phyloP scores from a whole-genome alignment of 495 filamentous ascomycete species.

The Zalerion maritima region DNA sequence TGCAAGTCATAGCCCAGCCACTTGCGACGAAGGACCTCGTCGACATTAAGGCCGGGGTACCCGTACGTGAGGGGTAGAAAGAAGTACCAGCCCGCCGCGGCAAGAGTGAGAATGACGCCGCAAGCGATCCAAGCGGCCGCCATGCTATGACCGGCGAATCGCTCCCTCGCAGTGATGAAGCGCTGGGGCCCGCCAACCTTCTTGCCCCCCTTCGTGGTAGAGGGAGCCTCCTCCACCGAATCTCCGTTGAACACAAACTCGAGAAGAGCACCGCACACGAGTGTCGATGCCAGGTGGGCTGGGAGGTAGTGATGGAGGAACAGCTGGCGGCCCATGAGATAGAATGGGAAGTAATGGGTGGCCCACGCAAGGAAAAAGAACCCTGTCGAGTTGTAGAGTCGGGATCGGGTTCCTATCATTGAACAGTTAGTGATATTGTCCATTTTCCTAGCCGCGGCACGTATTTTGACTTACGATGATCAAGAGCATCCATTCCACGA shows the following conservation, averaged over 20 bases:
- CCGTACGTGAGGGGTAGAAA: slow-evolving; percentile 93
- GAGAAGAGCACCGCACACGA: slow-evolving; percentile 88
- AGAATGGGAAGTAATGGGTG: slow-evolving; percentile 96
- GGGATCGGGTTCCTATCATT: slow-evolving; percentile 62
- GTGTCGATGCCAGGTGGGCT: slow-evolving; percentile 79
- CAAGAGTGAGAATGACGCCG: slow-evolving; percentile 48
- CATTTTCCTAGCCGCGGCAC: no score
- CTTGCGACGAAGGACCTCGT: slow-evolving; percentile 70
- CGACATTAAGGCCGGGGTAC: slow-evolving; percentile 74
- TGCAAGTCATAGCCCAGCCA: slow-evolving; percentile 96
- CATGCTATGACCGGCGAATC: slow-evolving; percentile 67
- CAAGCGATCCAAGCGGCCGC: slow-evolving; percentile 65
- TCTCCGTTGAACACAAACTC: slow-evolving; percentile 94
- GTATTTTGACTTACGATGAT: slow-evolving; percentile 64
- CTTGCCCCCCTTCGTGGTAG: slow-evolving; percentile 39
- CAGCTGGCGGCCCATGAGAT: slow-evolving; percentile 90
- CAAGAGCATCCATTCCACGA: slow-evolving; percentile 82
- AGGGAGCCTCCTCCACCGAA: slow-evolving; percentile 39
- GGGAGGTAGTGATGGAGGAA: slow-evolving; percentile 97
- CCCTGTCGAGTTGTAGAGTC: slow-evolving; percentile 93
- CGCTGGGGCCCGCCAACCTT: slow-evolving; percentile 21
- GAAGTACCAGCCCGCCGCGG: slow-evolving; percentile 74
- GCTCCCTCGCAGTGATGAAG: slow-evolving; percentile 60
- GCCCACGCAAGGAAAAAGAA: slow-evolving; percentile 99
- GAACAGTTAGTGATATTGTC: slow-evolving; percentile 14